Conservation (phyloP, 2,329 filamentous ascomycete genomes). For the Pleurostoma richardsiae region DNA sequence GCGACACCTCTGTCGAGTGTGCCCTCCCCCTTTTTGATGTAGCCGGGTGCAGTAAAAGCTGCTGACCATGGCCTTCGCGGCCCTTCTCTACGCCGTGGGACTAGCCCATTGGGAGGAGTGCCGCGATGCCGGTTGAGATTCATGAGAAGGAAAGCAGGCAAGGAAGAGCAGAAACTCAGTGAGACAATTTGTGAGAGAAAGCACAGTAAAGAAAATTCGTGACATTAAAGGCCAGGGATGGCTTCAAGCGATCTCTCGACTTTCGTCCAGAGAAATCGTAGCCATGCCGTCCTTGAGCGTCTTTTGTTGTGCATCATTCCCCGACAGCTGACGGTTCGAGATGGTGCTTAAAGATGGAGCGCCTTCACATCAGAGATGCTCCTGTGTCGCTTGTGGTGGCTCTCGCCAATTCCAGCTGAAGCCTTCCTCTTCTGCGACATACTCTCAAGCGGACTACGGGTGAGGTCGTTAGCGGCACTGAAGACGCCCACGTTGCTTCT, state of each 20-base stretch:
- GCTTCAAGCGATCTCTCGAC: slow-evolving; percentile 1
- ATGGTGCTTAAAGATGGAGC: slow-evolving; percentile 21
- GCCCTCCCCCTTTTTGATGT: too few species aligned
- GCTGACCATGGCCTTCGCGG: too few species aligned
- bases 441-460: slow-evolving; percentile 44
- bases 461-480: slow-evolving; percentile 24
- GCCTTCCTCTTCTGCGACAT: slow-evolving; percentile 52
- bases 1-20: too few species aligned
- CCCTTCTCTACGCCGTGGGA: too few species aligned
- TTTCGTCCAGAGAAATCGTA: background rate
- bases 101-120: too few species aligned
- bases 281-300: slow-evolving; percentile 43
- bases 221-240: slow-evolving; percentile 8
- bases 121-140: too few species aligned
- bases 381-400: slow-evolving; percentile 50
- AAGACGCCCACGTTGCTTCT: slow-evolving; percentile 23
- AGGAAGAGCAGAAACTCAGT: too few species aligned
- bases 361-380: slow-evolving; percentile 54
- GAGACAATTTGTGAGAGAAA: too few species aligned
- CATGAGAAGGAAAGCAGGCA: too few species aligned
- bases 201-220: slow-evolving; percentile 3
- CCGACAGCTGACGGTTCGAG: background rate
- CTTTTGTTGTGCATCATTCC: slow-evolving; percentile 13
- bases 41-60: too few species aligned
- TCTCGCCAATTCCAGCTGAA: slow-evolving; percentile 27